phyloP scores from a whole-genome alignment of 345 rosid genomes.

The Abelmoschus esculentus region DNA sequence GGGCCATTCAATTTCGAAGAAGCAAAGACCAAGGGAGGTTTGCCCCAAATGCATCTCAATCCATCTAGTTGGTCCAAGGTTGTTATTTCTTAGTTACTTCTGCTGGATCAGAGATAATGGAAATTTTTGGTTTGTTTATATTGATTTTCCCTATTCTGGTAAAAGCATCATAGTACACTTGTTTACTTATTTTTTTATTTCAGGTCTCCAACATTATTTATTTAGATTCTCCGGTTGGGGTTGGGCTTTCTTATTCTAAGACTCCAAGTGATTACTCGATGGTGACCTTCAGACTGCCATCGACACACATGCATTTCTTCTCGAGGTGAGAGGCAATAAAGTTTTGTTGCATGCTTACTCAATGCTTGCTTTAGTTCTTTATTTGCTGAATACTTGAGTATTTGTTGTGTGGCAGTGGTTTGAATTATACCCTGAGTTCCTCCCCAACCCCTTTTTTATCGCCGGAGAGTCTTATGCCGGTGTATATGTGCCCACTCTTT shows the following conservation, averaged over 20 bases:
- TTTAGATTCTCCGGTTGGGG: conserved; percentile 87
- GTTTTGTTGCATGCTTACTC: too few species aligned
- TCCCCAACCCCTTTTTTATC: conserved; percentile 62
- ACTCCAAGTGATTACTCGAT: conserved; percentile 41
- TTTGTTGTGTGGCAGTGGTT: conserved; percentile 57
- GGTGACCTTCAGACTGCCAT: conserved; percentile 43
- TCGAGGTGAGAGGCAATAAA: conserved; percentile 36
- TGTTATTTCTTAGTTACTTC: background rate
- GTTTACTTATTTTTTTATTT: background rate
- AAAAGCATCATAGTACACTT: background rate
- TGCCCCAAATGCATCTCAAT: conserved; percentile 61
- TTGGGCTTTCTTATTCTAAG: conserved; percentile 66
- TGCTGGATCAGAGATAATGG: background rate
- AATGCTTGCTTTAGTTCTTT: background rate
- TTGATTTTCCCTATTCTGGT: background rate
- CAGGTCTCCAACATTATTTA: conserved; percentile 77
- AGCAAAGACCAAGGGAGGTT: conserved; percentile 18
- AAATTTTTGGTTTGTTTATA: background rate
- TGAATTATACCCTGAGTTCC: conserved; percentile 69
- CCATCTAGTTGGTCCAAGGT: conserved; percentile 94
- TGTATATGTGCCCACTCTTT: conserved; percentile 83
- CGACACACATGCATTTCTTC: conserved; percentile 63
- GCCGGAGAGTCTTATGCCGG: conserved; percentile 97
- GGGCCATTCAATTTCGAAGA: conserved; percentile 79
- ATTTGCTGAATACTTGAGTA: background rate